phyloP scores from a whole-genome alignment of 768 basidiomycete species.

The Cubamyces sp. region DNA sequence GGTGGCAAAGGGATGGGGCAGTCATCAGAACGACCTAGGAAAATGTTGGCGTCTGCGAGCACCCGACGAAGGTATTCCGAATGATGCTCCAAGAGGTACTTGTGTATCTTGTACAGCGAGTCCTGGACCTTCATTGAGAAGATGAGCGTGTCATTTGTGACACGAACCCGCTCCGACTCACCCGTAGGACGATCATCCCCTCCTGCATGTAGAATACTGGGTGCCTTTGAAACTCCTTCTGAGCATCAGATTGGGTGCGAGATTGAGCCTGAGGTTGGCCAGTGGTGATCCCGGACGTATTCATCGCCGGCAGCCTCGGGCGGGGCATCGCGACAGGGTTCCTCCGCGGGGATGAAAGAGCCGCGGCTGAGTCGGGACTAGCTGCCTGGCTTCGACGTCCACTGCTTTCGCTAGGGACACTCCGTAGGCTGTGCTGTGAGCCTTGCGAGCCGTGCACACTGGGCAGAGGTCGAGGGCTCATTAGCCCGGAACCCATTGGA shows the following conservation, averaged over 20 bases:
- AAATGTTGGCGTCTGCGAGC: conserved; percentile 29
- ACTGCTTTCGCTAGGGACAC: conserved; percentile 9
- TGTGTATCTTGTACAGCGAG: conserved; percentile 46
- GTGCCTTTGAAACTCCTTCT: conserved; percentile 6
- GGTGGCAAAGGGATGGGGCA: conserved; percentile 38
- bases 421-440: conserved; percentile 16
- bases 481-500: conserved; percentile 3
- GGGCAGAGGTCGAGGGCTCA: conserved; percentile 19
- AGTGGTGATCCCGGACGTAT: neutral
- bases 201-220: conserved; percentile 27
- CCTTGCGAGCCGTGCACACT: conserved; percentile 16
- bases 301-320: conserved; percentile 15
- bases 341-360: conserved; percentile 17
- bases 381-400: neutral
- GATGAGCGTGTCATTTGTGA: neutral
- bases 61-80: conserved; percentile 43
- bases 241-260: neutral
- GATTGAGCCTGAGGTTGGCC: too few relatives aligned
- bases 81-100: conserved; percentile 41
- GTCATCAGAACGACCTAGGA: conserved; percentile 37
- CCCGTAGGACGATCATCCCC: conserved; percentile 25
- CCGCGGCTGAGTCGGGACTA: conserved; percentile 21
- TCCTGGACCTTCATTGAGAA: conserved; percentile 39
- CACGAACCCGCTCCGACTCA: neutral
- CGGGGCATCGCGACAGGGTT: conserved; percentile 10